Evolutionary conservation across 2,329 filamentous ascomycete genomes (phyloP).

Genomic region (Diplodia sapinea): DNA sequence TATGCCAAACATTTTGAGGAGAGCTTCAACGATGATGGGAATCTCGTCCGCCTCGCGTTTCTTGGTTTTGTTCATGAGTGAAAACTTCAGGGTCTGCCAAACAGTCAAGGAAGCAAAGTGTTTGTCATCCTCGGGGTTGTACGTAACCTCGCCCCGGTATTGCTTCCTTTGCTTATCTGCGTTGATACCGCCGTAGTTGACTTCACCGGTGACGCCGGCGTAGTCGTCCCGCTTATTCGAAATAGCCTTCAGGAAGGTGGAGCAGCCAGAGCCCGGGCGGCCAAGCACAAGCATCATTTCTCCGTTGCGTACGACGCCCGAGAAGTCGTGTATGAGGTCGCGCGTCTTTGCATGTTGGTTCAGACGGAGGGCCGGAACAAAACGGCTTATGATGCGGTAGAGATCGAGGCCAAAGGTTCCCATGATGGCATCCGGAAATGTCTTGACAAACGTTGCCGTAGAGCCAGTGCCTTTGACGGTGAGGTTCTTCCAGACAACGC

Average conservation of each 20-base stretch:
- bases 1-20: constrained; percentile 81
- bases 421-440: constrained; percentile 73
- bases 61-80: constrained; percentile 75
- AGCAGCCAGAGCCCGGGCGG: constrained; percentile 75
- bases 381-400: constrained; percentile 66
- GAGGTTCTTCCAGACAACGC: constrained; percentile 76
- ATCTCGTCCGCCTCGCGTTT: constrained; percentile 69
- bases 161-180: constrained; percentile 70
- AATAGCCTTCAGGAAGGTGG: constrained; percentile 77
- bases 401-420: constrained; percentile 83
- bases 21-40: constrained; percentile 69
- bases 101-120: constrained; percentile 78
- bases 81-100: constrained; percentile 78
- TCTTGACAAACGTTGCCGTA: constrained; percentile 71
- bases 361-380: constrained; percentile 59
- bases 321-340: constrained; percentile 69
- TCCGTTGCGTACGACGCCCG: constrained; percentile 68
- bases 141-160: constrained; percentile 78
- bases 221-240: constrained; percentile 72
- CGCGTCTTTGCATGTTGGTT: constrained; percentile 57
- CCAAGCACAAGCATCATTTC: constrained; percentile 78
- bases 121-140: constrained; percentile 77
- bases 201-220: constrained; percentile 69
- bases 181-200: constrained; percentile 74
- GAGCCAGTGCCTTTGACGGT: constrained; percentile 74